Conservation (phyloP, 257 asterid genomes). For the Solanum piurae region DNA sequence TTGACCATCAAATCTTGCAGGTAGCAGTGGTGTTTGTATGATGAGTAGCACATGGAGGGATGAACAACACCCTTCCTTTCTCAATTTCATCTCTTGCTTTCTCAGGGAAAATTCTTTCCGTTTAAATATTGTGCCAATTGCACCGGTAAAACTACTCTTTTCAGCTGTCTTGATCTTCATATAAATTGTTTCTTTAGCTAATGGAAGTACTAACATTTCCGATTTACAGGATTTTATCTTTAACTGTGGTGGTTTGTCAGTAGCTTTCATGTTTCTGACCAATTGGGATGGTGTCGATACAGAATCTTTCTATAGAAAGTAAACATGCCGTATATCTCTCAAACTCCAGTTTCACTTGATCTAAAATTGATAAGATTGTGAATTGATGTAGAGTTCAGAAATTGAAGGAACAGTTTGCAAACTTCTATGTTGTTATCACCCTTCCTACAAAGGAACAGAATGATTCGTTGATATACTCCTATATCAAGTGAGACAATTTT, state of each 20-base stretch:
- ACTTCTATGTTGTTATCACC: conserved; percentile 70
- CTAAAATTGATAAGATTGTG: background rate
- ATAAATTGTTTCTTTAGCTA: conserved; percentile 6
- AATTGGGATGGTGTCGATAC: conserved; percentile 43
- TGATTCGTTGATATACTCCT: conserved; percentile 54
- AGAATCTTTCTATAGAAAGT: conserved; percentile 51
- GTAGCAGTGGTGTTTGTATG: conserved; percentile 68
- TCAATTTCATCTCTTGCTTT: conserved; percentile 69
- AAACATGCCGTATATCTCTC: background rate
- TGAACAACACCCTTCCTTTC: conserved; percentile 71
- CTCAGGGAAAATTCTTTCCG: conserved; percentile 63
- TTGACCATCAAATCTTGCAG: conserved; percentile 23
- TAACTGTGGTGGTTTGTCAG: conserved; percentile 77
- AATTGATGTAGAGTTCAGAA: conserved; percentile 50
- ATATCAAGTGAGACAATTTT: conserved; percentile 62
- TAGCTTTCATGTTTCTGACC: conserved; percentile 71
- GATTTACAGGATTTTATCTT: conserved; percentile 78
- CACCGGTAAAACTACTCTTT: conserved; percentile 48
- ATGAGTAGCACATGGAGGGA: conserved; percentile 78
- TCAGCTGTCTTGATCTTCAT: background rate
- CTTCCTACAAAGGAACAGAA: conserved; percentile 77
- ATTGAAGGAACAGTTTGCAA: conserved; percentile 72
- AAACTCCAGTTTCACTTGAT: background rate
- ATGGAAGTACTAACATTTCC: background rate
- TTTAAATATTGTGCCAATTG: conserved; percentile 54